These are phyloP conservation scores for Yamadazyma sp. DNA, from an alignment of 1,139 yeast genomes.

Conservation along the genomic window DNA sequence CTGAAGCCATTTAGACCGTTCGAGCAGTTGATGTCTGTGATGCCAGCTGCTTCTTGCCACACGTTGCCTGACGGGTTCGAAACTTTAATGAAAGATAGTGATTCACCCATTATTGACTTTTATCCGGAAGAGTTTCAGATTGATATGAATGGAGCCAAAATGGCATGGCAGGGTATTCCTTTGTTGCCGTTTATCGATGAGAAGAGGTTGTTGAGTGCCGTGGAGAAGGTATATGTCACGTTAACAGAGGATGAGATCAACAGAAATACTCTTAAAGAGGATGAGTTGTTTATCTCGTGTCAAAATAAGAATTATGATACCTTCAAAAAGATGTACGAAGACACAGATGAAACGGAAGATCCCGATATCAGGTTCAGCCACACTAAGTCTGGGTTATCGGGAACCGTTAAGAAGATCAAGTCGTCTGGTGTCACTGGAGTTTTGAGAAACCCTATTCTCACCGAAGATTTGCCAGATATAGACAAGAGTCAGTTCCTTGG, in stretches of 20 bases:
- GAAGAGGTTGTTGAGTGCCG: slow-evolving; percentile 63
- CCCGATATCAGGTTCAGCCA: slow-evolving; percentile 40
- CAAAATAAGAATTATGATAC: slow-evolving; percentile 48
- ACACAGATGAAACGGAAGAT: slow-evolving; percentile 24
- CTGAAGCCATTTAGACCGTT: slow-evolving; percentile 90
- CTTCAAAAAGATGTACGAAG: slow-evolving; percentile 35
- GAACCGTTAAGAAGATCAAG: slow-evolving; percentile 48
- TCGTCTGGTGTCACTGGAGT: slow-evolving; percentile 49
- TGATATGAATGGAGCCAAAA: slow-evolving; percentile 93
- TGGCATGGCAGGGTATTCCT: slow-evolving; percentile 96
- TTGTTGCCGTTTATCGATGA: slow-evolving; percentile 90
- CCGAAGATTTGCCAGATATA: slow-evolving; percentile 57
- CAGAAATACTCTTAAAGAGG: slow-evolving; percentile 68
- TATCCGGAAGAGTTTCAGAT: slow-evolving; percentile 87
- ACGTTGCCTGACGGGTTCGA: slow-evolving; percentile 83
- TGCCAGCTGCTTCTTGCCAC: slow-evolving; percentile 97
- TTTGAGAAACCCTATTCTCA: slow-evolving; percentile 60
- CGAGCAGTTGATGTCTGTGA: slow-evolving; percentile 95
- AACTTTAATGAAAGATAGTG: slow-evolving; percentile 75
- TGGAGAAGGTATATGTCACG: slow-evolving; percentile 60
- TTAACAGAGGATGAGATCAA: slow-evolving; percentile 68
- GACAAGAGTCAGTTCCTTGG: slow-evolving; percentile 56
- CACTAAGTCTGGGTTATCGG: slow-evolving; percentile 63
- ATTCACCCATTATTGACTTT: slow-evolving; percentile 85
- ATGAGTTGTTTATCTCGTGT: slow-evolving; percentile 59